Conservation (phyloP, 1,139 yeast species). For the Zygosaccharomyces pseudobailii region DNA sequence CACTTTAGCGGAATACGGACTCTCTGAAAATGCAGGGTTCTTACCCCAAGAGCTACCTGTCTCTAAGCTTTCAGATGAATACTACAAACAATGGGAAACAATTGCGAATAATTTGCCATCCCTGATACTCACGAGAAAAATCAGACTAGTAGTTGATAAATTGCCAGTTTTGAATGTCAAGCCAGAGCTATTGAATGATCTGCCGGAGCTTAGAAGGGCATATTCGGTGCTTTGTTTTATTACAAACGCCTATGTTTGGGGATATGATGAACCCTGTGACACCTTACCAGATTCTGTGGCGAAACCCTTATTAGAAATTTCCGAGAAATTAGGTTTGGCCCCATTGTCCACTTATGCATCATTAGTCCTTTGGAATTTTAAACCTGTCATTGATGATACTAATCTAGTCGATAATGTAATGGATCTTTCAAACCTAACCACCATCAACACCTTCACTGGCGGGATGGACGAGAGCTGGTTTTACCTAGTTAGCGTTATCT, state of each 20-base stretch:
- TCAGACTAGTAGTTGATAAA: conserved; percentile 56
- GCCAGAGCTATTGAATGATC: conserved; percentile 24
- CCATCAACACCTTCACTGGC: conserved; percentile 84
- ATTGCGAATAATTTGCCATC: conserved; percentile 66
- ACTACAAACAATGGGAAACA: conserved; percentile 75
- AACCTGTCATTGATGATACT: conserved; percentile 45
- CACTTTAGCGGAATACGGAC: conserved; percentile 56
- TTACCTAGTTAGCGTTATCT: conserved; percentile 78
- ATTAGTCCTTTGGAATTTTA: conserved; percentile 83
- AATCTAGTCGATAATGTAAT: conserved; percentile 38
- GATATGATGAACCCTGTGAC: conserved; percentile 61
- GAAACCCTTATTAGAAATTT: conserved; percentile 57
- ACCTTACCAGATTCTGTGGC: conserved; percentile 65
- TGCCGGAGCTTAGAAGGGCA: conserved; percentile 66
- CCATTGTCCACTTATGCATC: conserved; percentile 88
- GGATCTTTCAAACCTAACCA: conserved; percentile 65
- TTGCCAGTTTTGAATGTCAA: conserved; percentile 51
- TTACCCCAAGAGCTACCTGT: conserved; percentile 68
- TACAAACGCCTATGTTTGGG: conserved; percentile 90
- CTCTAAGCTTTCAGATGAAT: conserved; percentile 51
- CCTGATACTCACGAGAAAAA: conserved; percentile 57
- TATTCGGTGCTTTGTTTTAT: conserved; percentile 73
- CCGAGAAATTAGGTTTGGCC: conserved; percentile 65
- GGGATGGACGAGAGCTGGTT: conserved; percentile 93
- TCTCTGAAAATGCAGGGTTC: conserved; percentile 70